Percentiles rank a stretch among this genome's conserved stretches.
phyloP scores from a whole-genome alignment of 768 basidiomycete species.

The Mycena albidolilacea region DNA sequence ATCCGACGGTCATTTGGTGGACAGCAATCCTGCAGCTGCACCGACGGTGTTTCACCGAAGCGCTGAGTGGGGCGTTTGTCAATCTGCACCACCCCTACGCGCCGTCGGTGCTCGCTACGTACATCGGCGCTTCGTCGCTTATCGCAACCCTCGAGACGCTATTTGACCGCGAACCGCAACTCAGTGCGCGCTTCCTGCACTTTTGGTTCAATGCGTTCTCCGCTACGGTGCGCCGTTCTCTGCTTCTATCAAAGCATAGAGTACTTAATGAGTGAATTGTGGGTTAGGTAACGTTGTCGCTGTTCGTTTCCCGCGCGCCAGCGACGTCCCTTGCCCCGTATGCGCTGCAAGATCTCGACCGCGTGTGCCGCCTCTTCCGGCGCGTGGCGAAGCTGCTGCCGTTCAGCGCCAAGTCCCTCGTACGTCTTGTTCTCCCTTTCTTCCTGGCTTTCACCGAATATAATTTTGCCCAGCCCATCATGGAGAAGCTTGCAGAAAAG shows the following conservation, averaged over 20 bases:
- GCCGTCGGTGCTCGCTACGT: constrained; percentile 80
- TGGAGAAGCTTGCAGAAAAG: constrained; percentile 70
- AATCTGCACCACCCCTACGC: constrained; percentile 74
- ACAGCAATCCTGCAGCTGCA: constrained; percentile 78
- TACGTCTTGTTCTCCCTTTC: constrained; percentile 47
- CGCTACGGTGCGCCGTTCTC: constrained; percentile 67
- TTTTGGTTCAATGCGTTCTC: constrained; percentile 86
- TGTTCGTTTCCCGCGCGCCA: constrained; percentile 76
- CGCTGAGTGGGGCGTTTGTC: constrained; percentile 66
- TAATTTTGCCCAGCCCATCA: constrained; percentile 58
- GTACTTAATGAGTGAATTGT: constrained; percentile 7
- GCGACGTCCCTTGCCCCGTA: constrained; percentile 69
- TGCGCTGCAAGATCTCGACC: constrained; percentile 74
- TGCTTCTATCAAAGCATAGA: background rate
- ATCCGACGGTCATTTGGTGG: constrained; percentile 7
- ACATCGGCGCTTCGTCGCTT: constrained; percentile 69
- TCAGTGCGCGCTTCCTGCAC: constrained; percentile 76
- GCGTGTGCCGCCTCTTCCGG: constrained; percentile 69
- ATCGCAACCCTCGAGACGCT: constrained; percentile 71
- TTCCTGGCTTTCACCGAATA: constrained; percentile 3
- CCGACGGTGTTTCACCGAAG: constrained; percentile 76
- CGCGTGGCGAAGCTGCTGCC: constrained; percentile 72
- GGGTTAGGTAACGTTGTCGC: constrained; percentile 71
- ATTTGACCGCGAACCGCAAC: constrained; percentile 70
- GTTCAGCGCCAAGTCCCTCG: constrained; percentile 72